Percentiles rank a stretch among this genome's conserved stretches.
These are phyloP conservation scores for Metschnikowia cerradonensis DNA, from an alignment of 805 yeast species.

Conservation along the genomic window DNA sequence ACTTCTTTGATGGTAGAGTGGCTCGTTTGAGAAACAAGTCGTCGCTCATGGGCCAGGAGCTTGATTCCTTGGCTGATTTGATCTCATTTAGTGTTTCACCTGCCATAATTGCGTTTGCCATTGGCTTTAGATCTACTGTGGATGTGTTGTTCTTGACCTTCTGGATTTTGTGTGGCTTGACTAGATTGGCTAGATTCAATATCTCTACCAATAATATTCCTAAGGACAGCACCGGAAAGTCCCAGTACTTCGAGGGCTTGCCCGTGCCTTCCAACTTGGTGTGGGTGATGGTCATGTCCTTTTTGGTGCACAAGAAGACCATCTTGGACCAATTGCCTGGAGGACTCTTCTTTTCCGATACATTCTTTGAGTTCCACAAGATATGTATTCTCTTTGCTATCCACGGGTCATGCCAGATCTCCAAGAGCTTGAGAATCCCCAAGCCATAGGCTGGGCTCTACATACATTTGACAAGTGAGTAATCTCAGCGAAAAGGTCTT, in stretches of 20 bases:
- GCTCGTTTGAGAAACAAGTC: conserved; percentile 92
- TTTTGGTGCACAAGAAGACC: conserved; percentile 50
- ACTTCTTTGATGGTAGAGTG: conserved; percentile 94
- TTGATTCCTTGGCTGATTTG: conserved; percentile 93
- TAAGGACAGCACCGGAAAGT: conserved; percentile 81
- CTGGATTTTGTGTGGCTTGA: conserved; percentile 90
- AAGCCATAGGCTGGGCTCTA: conserved; percentile 49
- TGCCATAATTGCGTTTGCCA: conserved; percentile 84
- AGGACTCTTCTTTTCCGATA: conserved; percentile 54
- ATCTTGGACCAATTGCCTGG: conserved; percentile 58
- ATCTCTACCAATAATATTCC: conserved; percentile 92
- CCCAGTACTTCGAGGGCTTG: conserved; percentile 90
- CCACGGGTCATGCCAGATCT: conserved; percentile 89
- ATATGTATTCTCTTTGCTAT: conserved; percentile 56
- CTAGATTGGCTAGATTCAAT: conserved; percentile 92
- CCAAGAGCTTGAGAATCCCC: conserved; percentile 87
- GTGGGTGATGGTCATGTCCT: conserved; percentile 71
- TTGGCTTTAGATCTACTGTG: conserved; percentile 81
- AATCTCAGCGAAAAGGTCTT: neutral
- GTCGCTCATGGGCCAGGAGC: conserved; percentile 93
- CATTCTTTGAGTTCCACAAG: conserved; percentile 72
- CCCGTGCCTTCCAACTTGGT: conserved; percentile 89
- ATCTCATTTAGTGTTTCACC: conserved; percentile 95
- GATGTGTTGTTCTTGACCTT: conserved; percentile 74
- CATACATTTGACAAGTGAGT: neutral